These are phyloP conservation scores for Dictyostelium capitatum DNA, from an alignment of 78 protist genomes.

Conservation along the genomic window DNA sequence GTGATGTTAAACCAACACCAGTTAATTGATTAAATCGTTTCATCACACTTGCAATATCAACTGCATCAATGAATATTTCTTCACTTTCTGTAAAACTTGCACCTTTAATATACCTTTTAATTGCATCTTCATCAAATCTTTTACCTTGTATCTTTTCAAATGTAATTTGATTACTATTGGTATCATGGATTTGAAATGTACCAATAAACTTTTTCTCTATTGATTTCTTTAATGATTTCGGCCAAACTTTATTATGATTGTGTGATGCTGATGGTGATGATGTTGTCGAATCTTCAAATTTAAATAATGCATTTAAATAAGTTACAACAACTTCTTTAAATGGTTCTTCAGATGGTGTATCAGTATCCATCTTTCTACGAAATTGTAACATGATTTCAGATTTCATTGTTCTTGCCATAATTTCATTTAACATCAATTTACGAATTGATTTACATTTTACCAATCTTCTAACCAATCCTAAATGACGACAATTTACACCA, in stretches of 20 bases:
- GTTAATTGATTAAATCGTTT: constrained; percentile 68
- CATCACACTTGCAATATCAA: constrained; percentile 53
- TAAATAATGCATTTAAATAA: constrained; percentile 49
- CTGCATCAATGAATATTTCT: constrained; percentile 47
- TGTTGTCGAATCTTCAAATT: neutral
- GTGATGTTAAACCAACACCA: constrained; percentile 58
- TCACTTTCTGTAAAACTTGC: neutral
- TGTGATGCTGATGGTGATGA: neutral
- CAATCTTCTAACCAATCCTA: constrained; percentile 69
- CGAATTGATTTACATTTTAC: constrained; percentile 21
- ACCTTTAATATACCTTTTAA: constrained; percentile 36
- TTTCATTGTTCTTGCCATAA: constrained; percentile 73
- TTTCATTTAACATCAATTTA: constrained; percentile 29
- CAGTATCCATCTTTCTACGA: constrained; percentile 79
- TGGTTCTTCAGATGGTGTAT: constrained; percentile 83
- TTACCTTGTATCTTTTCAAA: constrained; percentile 50
- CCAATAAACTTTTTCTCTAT: constrained; percentile 61
- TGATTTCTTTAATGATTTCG: constrained; percentile 40
- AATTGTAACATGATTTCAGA: constrained; percentile 53
- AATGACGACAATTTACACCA: constrained; percentile 81
- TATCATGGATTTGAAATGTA: constrained; percentile 55
- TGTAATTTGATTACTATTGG: neutral
- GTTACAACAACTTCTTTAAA: constrained; percentile 74
- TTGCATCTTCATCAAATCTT: constrained; percentile 53
- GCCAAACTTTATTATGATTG: constrained; percentile 40